These are phyloP conservation scores for Penicillium sp. DNA, from an alignment of 2,329 filamentous ascomycete genomes.

Conservation along the genomic window DNA sequence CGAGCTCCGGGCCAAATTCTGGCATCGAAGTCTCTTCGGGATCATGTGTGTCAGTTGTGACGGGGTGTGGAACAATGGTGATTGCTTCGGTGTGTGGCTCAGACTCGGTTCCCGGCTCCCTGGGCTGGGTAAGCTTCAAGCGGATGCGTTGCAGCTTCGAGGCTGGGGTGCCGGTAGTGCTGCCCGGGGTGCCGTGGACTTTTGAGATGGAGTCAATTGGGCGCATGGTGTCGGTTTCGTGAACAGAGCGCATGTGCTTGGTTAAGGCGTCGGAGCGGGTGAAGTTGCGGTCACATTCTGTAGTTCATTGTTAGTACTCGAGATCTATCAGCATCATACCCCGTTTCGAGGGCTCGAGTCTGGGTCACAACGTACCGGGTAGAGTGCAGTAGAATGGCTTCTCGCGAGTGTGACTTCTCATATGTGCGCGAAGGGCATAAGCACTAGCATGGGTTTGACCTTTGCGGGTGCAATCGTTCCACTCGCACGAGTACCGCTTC, in stretches of 20 bases:
- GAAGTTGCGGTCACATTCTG: conserved; percentile 96
- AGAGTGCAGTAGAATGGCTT: conserved; percentile 97
- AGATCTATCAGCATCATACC: background rate
- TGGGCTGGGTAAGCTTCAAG: conserved; percentile 40
- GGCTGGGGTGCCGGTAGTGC: conserved; percentile 25
- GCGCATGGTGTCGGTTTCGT: conserved; percentile 92
- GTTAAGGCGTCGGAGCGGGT: conserved; percentile 92
- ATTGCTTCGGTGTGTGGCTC: conserved; percentile 23
- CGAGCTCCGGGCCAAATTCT: conserved; percentile 42
- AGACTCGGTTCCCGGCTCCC: conserved; percentile 25
- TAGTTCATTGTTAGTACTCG: conserved; percentile 1
- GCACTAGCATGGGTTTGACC: conserved; percentile 90
- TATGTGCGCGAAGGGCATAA: conserved; percentile 93
- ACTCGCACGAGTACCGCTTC: conserved; percentile 98
- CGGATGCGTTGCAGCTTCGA: conserved; percentile 43
- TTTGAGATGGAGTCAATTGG: conserved; percentile 54
- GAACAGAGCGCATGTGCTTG: conserved; percentile 98
- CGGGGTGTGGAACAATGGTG: conserved; percentile 17
- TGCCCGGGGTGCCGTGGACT: conserved; percentile 29
- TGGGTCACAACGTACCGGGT: conserved; percentile 62
- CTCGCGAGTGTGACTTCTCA: conserved; percentile 96
- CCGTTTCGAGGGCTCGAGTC: background rate
- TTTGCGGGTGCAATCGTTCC: conserved; percentile 84
- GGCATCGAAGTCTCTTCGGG: conserved; percentile 35
- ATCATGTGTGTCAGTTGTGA: conserved; percentile 31